phyloP scores from a whole-genome alignment of 2,329 filamentous ascomycete genomes.

The Talaromyces sp. region DNA sequence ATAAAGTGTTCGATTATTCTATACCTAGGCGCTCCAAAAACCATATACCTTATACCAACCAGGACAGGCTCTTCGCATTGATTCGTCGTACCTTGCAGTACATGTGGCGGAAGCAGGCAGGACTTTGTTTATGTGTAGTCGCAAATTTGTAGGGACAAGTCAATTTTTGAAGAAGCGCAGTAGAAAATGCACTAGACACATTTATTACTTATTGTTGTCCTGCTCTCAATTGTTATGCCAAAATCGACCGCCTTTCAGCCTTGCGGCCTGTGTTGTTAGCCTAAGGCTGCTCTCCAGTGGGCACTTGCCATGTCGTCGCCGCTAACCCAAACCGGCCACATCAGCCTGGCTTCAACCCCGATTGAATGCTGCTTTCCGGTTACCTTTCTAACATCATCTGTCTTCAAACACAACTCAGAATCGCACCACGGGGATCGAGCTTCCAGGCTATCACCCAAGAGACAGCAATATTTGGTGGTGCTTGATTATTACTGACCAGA shows the following conservation, averaged over 20 bases:
- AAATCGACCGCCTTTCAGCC: constrained; percentile 17
- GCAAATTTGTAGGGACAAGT: no score
- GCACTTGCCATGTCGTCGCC: constrained; percentile 25
- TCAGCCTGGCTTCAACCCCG: constrained; percentile 38
- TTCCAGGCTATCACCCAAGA: constrained; percentile 18
- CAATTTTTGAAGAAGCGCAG: background rate
- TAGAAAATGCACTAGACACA: background rate
- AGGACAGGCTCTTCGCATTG: background rate
- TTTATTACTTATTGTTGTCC: background rate
- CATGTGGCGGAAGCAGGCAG: background rate
- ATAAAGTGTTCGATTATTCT: constrained; percentile 6
- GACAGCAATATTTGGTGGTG: constrained; percentile 21
- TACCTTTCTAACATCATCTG: constrained; percentile 31
- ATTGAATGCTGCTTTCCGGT: constrained; percentile 33
- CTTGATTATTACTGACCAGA: constrained; percentile 14
- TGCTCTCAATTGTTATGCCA: constrained; percentile 8
- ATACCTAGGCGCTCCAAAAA: background rate
- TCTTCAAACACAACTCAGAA: constrained; percentile 25
- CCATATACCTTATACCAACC: background rate
- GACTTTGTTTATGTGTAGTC: background rate
- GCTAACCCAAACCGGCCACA: constrained; percentile 44
- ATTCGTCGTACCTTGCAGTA: background rate
- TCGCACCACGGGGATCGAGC: constrained; percentile 24
- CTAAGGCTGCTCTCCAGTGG: constrained; percentile 4
- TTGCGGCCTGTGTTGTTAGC: constrained; percentile 14